A percentile compares a stretch with the other conserved stretches of the same genome.
Evolutionary conservation across 2,329 filamentous ascomycete genomes (phyloP).

Genomic region (Trichothecium roseum): DNA sequence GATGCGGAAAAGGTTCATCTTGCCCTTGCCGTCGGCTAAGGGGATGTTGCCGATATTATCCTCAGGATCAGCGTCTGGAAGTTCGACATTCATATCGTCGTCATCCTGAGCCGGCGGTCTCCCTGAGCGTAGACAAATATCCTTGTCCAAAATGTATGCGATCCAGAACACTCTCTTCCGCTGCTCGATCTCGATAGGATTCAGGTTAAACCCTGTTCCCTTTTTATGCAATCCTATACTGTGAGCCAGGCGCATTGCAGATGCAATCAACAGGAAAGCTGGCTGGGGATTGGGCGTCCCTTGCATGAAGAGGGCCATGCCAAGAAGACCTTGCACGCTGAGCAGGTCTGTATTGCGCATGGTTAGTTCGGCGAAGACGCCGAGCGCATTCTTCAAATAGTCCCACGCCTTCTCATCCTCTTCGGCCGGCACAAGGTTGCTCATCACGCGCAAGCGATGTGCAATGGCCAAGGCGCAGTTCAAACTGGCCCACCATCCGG

Average conservation of each 20-base stretch:
- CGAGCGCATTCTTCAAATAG: slow-evolving; percentile 94
- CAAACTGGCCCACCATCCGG: slow-evolving; percentile 96
- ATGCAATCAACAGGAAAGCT: slow-evolving; percentile 80
- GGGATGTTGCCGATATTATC: slow-evolving; percentile 95
- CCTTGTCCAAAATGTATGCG: slow-evolving; percentile 55
- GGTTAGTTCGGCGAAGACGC: slow-evolving; percentile 81
- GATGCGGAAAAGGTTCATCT: slow-evolving; percentile 87
- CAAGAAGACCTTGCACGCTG: slow-evolving; percentile 86
- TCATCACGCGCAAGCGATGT: slow-evolving; percentile 88
- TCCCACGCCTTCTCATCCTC: slow-evolving; percentile 94
- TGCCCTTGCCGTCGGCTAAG: slow-evolving; percentile 75
- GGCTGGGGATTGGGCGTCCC: slow-evolving; percentile 96
- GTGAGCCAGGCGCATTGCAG: slow-evolving; percentile 82
- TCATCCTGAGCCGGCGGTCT: slow-evolving; percentile 53
- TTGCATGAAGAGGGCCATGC: slow-evolving; percentile 90
- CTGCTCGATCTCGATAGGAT: slow-evolving; percentile 89
- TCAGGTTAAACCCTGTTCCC: slow-evolving; percentile 85
- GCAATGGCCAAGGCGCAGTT: slow-evolving; percentile 92
- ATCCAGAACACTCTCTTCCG: slow-evolving; percentile 59
- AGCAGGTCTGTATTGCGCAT: slow-evolving; percentile 94
- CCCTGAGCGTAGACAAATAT: slow-evolving; percentile 48
- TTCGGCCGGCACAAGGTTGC: slow-evolving; percentile 78
- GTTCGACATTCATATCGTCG: slow-evolving; percentile 83
- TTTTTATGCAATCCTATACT: slow-evolving; percentile 93
- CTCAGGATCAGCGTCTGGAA: slow-evolving; percentile 79